Percentiles rank a stretch among this genome's conserved stretches.
Conservation (phyloP, 192 early-diverging fungal genomes). For the Backusella tarrabulga region DNA sequence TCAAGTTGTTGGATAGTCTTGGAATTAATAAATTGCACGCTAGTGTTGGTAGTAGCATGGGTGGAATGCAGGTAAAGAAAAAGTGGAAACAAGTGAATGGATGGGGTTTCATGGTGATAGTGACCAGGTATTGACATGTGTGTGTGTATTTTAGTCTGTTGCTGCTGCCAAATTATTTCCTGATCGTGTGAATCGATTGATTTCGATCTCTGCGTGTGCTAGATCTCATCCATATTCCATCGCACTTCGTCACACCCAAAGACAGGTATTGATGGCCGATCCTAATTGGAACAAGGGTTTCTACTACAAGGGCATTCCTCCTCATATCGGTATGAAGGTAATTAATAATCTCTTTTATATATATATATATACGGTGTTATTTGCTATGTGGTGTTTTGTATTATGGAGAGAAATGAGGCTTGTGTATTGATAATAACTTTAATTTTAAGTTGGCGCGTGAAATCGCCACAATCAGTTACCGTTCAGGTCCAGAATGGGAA, state of each 20-base stretch:
- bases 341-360: neutral
- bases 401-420: neutral
- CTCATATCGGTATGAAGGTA: conserved; percentile 93
- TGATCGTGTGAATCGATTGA: conserved; percentile 74
- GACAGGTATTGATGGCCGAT: conserved; percentile 93
- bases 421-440: neutral
- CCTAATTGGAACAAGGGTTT: conserved; percentile 94
- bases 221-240: conserved; percentile 97
- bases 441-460: conserved; percentile 71
- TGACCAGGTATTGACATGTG: neutral
- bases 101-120: neutral
- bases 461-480: conserved; percentile 91
- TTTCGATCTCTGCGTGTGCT: conserved; percentile 89
- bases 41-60: conserved; percentile 92
- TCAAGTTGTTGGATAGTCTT: conserved; percentile 76
- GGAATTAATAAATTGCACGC: conserved; percentile 82
- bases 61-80: conserved; percentile 78
- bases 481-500: conserved; percentile 98
- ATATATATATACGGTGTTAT: too few relatives aligned
- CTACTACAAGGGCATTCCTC: conserved; percentile 86
- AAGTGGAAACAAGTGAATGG: neutral
- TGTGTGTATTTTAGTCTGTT: conserved; percentile 51
- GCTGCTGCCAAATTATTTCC: conserved; percentile 81
- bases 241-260: conserved; percentile 87
- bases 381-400: neutral